These are phyloP conservation scores for Lichtheimia ornata DNA, from an alignment of 371 early-diverging fungal species.

Conservation along the genomic window DNA sequence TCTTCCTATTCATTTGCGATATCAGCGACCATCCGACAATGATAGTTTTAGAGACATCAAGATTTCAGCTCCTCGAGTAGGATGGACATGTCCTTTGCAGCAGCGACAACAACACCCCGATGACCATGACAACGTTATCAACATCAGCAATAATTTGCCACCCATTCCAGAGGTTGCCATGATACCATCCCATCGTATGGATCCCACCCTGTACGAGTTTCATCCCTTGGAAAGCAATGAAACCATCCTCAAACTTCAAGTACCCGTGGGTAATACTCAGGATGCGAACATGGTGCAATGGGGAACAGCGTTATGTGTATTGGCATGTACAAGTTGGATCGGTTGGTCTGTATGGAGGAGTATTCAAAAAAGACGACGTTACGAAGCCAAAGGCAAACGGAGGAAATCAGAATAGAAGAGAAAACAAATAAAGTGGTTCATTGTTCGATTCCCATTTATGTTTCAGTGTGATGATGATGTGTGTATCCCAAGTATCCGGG, in stretches of 20 bases:
- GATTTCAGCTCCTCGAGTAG: conserved; percentile 32
- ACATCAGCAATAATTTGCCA: conserved; percentile 9
- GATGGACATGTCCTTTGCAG: conserved; percentile 36
- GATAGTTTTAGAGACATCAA: conserved; percentile 22
- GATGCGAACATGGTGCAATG: conserved; percentile 27
- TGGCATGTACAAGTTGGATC: conserved; percentile 38
- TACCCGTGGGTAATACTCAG: conserved; percentile 40
- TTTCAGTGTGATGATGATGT: too few species aligned
- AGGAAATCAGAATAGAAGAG: conserved; percentile 41
- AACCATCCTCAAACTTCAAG: conserved; percentile 16
- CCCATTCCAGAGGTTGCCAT: conserved; percentile 3
- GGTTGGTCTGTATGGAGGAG: conserved; percentile 19
- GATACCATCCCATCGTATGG: conserved; percentile 4
- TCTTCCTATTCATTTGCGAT: conserved; percentile 49
- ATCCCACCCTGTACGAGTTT: conserved; percentile 6
- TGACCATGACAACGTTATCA: neutral
- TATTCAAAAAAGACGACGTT: conserved; percentile 29
- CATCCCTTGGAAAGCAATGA: neutral
- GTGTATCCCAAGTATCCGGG: too few species aligned
- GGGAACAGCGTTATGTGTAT: conserved; percentile 33
- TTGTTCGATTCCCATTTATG: too few species aligned
- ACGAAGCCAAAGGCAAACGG: conserved; percentile 53
- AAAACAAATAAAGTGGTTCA: too few species aligned
- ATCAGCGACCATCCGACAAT: conserved; percentile 37
- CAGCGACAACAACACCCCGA: neutral